Conservation (phyloP, 23 red algal genomes). For the Chondrus crispus region DNA sequence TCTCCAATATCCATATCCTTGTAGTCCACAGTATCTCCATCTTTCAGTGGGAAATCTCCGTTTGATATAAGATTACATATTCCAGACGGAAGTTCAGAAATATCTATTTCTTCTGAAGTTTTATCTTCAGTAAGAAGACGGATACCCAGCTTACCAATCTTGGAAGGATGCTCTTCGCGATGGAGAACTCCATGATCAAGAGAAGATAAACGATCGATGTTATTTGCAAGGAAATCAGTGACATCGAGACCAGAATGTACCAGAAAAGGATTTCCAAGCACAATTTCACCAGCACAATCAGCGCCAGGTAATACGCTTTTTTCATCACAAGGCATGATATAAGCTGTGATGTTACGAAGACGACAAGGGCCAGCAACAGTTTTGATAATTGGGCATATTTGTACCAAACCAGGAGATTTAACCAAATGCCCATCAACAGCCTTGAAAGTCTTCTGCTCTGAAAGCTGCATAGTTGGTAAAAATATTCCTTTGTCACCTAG, state of each 20-base stretch:
- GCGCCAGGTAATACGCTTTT: neutral
- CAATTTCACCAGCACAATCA: neutral
- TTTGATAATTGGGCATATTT: neutral
- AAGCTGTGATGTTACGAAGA: neutral
- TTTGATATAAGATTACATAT: neutral
- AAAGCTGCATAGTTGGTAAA: neutral
- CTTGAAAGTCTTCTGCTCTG: neutral
- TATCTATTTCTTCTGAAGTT: neutral
- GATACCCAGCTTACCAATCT: constrained; percentile 26
- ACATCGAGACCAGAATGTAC: constrained; percentile 6
- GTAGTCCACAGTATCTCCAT: neutral
- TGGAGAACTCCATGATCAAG: neutral
- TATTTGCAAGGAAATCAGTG: constrained; percentile 4
- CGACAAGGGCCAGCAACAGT: neutral
- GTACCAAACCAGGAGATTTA: neutral
- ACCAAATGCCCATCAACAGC: neutral
- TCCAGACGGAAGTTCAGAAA: neutral
- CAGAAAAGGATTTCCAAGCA: neutral
- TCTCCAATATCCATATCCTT: neutral
- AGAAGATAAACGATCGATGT: constrained; percentile 16
- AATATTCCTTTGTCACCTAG: constrained; percentile 5
- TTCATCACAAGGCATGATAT: neutral
- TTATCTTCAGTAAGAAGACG: neutral
- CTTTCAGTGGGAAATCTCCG: constrained; percentile 4
- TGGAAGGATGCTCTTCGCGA: neutral